Percentiles rank a stretch among this genome's conserved stretches.
Conservation (phyloP, 2,329 filamentous ascomycete species). For the Aureobasidium sp. region DNA sequence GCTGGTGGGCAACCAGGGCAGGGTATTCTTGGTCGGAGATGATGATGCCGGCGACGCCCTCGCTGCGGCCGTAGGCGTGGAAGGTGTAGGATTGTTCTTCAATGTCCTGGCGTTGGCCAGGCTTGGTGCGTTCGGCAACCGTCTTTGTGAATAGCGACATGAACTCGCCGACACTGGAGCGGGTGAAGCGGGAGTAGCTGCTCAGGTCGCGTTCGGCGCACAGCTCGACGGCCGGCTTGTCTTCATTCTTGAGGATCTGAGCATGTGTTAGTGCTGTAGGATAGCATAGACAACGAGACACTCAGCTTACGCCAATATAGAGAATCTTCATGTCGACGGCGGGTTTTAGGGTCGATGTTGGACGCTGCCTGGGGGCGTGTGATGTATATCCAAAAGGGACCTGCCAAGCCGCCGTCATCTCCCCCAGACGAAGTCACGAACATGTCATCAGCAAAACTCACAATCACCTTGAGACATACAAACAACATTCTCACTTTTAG, state of each 20-base stretch:
- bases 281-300: slow-evolving; percentile 15
- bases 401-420: background rate
- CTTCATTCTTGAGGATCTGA: slow-evolving; percentile 75
- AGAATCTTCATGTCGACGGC: slow-evolving; percentile 63
- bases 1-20: slow-evolving; percentile 74
- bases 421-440: background rate
- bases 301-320: slow-evolving; percentile 68
- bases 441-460: background rate
- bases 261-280: slow-evolving; percentile 22
- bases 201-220: slow-evolving; percentile 69
- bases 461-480: background rate
- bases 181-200: slow-evolving; percentile 73
- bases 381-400: background rate
- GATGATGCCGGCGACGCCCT: slow-evolving; percentile 42
- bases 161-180: slow-evolving; percentile 59
- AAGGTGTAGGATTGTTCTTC: slow-evolving; percentile 71
- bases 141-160: slow-evolving; percentile 82
- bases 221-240: slow-evolving; percentile 69
- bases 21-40: slow-evolving; percentile 44
- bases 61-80: slow-evolving; percentile 39
- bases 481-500: background rate
- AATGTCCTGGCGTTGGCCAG: slow-evolving; percentile 78
- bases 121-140: slow-evolving; percentile 74
- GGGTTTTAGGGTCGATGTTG: background rate
- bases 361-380: background rate